A percentile compares a stretch with the other conserved stretches of the same genome.
These are phyloP conservation scores for Boletus speciosus DNA, from an alignment of 768 basidiomycete species.

Conservation along the genomic window DNA sequence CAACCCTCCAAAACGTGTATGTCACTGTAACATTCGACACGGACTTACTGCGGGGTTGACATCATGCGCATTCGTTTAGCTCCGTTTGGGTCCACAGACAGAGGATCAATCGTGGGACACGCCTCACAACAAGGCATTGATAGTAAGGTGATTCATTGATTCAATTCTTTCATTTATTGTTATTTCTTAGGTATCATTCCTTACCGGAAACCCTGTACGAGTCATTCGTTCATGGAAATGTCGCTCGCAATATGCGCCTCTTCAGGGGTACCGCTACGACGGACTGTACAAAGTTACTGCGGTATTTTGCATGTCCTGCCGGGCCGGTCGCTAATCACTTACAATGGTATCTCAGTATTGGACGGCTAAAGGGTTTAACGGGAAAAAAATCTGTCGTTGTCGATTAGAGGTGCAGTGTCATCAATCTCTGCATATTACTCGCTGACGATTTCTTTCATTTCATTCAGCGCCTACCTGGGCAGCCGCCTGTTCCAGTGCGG, in stretches of 20 bases:
- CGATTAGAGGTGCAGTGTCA: slow-evolving; percentile 19
- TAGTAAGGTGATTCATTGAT: slow-evolving; percentile 3
- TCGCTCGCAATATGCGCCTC: slow-evolving; percentile 26
- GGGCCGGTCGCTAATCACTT: neutral
- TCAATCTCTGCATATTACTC: neutral
- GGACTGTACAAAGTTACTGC: slow-evolving; percentile 26
- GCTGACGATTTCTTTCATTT: neutral
- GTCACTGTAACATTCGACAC: neutral
- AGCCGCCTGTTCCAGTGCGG: slow-evolving; percentile 22
- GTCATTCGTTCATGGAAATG: slow-evolving; percentile 23
- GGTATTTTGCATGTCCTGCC: slow-evolving; percentile 8
- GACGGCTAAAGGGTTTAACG: slow-evolving; percentile 14
- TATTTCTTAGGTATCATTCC: slow-evolving; percentile 18
- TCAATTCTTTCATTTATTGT: neutral
- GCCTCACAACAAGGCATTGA: slow-evolving; percentile 11
- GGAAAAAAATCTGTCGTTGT: slow-evolving; percentile 24
- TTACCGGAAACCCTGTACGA: slow-evolving; percentile 20
- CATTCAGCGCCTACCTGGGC: slow-evolving; percentile 25
- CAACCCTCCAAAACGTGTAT: slow-evolving; percentile 20
- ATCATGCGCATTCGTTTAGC: neutral
- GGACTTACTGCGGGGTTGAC: neutral
- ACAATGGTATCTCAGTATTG: slow-evolving; percentile 12
- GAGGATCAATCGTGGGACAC: slow-evolving; percentile 23
- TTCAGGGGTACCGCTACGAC: slow-evolving; percentile 28
- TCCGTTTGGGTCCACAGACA: slow-evolving; percentile 21